Base-by-base conservation (phyloP, 2,329 filamentous ascomycete species). In the Botrytis sinoallii region DNA sequence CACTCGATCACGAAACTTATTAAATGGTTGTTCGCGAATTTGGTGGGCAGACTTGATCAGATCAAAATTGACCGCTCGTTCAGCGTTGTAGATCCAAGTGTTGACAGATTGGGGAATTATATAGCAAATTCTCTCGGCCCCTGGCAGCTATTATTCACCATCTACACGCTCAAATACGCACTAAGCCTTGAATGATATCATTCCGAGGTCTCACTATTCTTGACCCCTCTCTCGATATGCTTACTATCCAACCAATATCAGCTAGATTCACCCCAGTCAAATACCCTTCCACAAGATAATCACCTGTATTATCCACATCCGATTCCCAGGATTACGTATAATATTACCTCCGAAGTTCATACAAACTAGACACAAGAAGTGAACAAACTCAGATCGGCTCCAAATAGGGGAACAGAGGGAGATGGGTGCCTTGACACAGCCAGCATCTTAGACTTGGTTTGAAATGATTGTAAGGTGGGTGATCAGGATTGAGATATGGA, bases 321-420 rank as follows among this genome's bases (percentile, higher is more conserved):
- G 4, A 29, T 29, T 0, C 6, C n/a, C 0, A 35, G 29, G 0
- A 35, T 4, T 32, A 32, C 8, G 14, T 16, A 55, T 12, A 4
- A 32, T 8, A 29, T 32, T 16, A 32, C 16, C 14, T 4, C 0
- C n/a, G 12, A 32, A 20, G 7, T 42, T 42, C 40, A 42, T 5
- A 6, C 1, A 59, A 32, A 59, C 55, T 59, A 10, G 8, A 18
- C 29, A 35, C 18, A 3, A 35, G 18, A 35, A 22, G 2, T 1
- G 52, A 29, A 29, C 12, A 46, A 9, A 7, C 7, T 9, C 44
- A 4, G 22, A 6, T 46, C 44, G 1, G 10, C 9, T 22, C 20
- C 44, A 0, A 22, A 22, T 8, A 46, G 20, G 20, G 14, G 5
- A 55, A n/a, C 25, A 55, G 9, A 46, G 22, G 22, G 7, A 55